Evolutionary conservation across 352 stramenopile species (phyloP).

Genomic region (Globisporangium sylvaticum): DNA sequence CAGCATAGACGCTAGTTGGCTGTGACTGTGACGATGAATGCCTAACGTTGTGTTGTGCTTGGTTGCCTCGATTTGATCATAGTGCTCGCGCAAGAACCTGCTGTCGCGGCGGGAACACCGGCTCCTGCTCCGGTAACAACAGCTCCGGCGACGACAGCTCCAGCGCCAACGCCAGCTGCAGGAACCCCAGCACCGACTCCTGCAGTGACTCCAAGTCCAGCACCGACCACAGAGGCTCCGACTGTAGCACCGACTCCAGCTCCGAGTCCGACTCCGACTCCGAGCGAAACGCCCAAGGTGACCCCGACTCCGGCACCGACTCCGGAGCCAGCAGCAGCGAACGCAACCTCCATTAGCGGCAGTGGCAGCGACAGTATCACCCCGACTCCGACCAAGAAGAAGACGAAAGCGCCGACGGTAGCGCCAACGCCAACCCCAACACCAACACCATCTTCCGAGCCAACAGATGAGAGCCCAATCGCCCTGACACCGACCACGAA

Average conservation of each 20-base stretch:
- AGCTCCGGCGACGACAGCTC: not conserved
- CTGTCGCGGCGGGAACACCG: not conserved
- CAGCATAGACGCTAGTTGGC: not conserved
- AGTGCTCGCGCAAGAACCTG: constrained; percentile 11
- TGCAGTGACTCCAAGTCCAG: not conserved
- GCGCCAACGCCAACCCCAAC: constrained; percentile 1
- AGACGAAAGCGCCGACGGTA: constrained; percentile 11
- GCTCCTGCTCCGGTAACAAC: not conserved
- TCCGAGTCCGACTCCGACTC: not conserved
- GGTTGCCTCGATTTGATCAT: not conserved
- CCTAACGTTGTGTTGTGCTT: not conserved
- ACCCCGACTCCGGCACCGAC: not conserved
- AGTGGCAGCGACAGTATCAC: not conserved
- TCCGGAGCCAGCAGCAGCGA: not conserved
- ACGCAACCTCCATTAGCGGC: not conserved
- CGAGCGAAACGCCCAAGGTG: not conserved
- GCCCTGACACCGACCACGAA: not conserved
- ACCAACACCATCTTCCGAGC: not conserved
- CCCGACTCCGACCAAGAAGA: constrained; percentile 7
- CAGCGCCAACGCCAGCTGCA: not conserved
- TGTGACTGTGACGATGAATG: not conserved
- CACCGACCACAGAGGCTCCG: constrained; percentile 1
- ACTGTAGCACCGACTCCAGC: constrained; percentile 4
- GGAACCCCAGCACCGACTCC: constrained; percentile 1
- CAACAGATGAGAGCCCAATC: not conserved